Conservation (phyloP, 2,329 filamentous ascomycete species). For the Aspergillaceae sp. region DNA sequence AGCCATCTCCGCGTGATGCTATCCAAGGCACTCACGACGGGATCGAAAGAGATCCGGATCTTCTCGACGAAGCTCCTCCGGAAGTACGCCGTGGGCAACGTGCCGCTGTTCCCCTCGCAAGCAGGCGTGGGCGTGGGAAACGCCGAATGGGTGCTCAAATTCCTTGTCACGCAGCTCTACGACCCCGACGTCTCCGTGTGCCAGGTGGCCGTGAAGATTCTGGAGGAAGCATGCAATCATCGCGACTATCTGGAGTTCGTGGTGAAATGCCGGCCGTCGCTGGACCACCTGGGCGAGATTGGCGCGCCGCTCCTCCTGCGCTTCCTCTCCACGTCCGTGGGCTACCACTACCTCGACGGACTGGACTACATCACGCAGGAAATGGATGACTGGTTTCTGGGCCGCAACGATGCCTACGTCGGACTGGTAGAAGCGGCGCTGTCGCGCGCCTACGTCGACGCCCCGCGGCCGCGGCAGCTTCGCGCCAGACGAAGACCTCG, state of each 20-base stretch:
- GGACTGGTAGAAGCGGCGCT: constrained; percentile 90
- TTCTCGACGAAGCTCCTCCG: constrained; percentile 78
- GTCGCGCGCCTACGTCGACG: constrained; percentile 64
- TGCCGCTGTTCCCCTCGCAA: constrained; percentile 24
- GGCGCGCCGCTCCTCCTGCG: constrained; percentile 84
- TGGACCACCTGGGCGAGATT: constrained; percentile 94
- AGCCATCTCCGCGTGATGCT: constrained; percentile 87
- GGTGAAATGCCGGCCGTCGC: constrained; percentile 85
- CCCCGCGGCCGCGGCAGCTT: constrained; percentile 40
- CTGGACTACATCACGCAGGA: constrained; percentile 98
- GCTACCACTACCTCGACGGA: constrained; percentile 93
- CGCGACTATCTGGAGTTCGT: constrained; percentile 89
- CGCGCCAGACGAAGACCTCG: constrained; percentile 45
- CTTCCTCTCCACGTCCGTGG: constrained; percentile 91
- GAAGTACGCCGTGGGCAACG: constrained; percentile 66
- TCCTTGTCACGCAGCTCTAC: constrained; percentile 96
- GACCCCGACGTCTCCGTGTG: constrained; percentile 96
- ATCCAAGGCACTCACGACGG: constrained; percentile 86
- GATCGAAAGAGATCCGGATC: constrained; percentile 83
- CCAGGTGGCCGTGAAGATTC: constrained; percentile 88
- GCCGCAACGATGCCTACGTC: constrained; percentile 94
- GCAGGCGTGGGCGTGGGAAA: constrained; percentile 45
- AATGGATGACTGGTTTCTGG: constrained; percentile 99
- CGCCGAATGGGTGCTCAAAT: constrained; percentile 90
- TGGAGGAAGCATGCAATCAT: constrained; percentile 94